These are phyloP conservation scores for Pseudogymnoascus sp. DNA, from an alignment of 2,329 filamentous ascomycete genomes.

Conservation along the genomic window DNA sequence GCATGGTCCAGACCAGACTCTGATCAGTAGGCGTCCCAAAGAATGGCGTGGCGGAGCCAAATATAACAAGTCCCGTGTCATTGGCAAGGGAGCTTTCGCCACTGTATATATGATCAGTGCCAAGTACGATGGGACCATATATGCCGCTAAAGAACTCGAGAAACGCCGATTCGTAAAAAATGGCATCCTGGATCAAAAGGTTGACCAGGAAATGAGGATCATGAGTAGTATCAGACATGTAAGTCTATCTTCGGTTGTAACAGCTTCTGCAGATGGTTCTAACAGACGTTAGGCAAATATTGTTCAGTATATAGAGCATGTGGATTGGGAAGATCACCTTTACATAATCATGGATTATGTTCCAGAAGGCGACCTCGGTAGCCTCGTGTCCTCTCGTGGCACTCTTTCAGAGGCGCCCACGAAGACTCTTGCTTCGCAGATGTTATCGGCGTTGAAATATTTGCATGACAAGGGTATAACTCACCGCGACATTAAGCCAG, in stretches of 20 bases:
- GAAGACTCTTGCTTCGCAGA: constrained; percentile 64
- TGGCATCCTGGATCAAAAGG: constrained; percentile 77
- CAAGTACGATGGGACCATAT: constrained; percentile 73
- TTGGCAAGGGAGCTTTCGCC: constrained; percentile 93
- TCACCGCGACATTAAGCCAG: constrained; percentile 96
- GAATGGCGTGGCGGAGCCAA: constrained; percentile 77
- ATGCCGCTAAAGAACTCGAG: constrained; percentile 89
- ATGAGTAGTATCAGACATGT: constrained; percentile 82
- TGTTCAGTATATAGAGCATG: constrained; percentile 82
- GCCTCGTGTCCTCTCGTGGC: constrained; percentile 54
- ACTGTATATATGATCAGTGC: constrained; percentile 85
- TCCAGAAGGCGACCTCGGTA: constrained; percentile 71
- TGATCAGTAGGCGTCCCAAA: constrained; percentile 34
- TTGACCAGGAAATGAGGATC: constrained; percentile 95
- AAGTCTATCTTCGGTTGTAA: constrained; percentile 61
- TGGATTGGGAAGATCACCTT: constrained; percentile 70
- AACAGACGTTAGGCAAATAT: constrained; percentile 59
- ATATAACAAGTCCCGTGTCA: constrained; percentile 73
- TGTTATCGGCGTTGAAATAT: constrained; percentile 76
- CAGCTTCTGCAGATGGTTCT: constrained; percentile 33
- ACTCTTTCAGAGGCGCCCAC: constrained; percentile 59
- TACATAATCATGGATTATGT: constrained; percentile 98
- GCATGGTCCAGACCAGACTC: constrained; percentile 5
- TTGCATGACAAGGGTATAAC: constrained; percentile 84
- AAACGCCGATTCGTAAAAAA: constrained; percentile 92